These are phyloP conservation scores for Polysphondylium violaceum DNA, from an alignment of 78 protist species.

Conservation along the genomic window DNA sequence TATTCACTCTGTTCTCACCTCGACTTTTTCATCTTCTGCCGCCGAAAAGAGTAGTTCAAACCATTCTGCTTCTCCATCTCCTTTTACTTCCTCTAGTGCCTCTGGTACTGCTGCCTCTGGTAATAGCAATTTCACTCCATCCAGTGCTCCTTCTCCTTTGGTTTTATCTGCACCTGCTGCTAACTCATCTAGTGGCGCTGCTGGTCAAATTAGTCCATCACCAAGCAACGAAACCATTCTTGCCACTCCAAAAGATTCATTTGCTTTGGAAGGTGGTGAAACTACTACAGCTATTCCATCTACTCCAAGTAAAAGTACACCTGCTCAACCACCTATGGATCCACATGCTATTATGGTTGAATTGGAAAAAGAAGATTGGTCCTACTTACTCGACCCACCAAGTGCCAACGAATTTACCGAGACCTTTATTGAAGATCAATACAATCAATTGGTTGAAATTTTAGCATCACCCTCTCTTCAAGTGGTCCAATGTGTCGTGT, in stretches of 20 bases:
- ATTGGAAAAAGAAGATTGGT: conserved; percentile 40
- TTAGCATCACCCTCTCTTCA: conserved; percentile 64
- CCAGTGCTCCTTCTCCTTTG: conserved; percentile 7
- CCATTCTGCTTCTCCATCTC: not conserved
- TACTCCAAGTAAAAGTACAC: not conserved
- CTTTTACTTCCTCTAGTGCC: not conserved
- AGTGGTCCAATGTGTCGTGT: conserved; percentile 63
- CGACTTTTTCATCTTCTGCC: not conserved
- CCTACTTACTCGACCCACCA: conserved; percentile 51
- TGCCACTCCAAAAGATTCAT: conserved; percentile 16
- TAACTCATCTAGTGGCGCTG: not conserved
- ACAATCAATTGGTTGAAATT: conserved; percentile 26
- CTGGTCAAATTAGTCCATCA: not conserved
- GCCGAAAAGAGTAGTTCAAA: not conserved
- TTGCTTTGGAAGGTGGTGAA: not conserved
- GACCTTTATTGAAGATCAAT: conserved; percentile 33
- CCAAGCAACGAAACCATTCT: not conserved
- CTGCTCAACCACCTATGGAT: not conserved
- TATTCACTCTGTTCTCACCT: not conserved
- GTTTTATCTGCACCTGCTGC: not conserved
- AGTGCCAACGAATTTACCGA: conserved; percentile 47
- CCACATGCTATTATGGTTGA: conserved; percentile 49
- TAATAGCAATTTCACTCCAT: not conserved
- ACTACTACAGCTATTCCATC: not conserved
- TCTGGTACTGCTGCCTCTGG: not conserved